phyloP scores from a whole-genome alignment of 257 asterid genomes.

The Capsicum baccatum region DNA sequence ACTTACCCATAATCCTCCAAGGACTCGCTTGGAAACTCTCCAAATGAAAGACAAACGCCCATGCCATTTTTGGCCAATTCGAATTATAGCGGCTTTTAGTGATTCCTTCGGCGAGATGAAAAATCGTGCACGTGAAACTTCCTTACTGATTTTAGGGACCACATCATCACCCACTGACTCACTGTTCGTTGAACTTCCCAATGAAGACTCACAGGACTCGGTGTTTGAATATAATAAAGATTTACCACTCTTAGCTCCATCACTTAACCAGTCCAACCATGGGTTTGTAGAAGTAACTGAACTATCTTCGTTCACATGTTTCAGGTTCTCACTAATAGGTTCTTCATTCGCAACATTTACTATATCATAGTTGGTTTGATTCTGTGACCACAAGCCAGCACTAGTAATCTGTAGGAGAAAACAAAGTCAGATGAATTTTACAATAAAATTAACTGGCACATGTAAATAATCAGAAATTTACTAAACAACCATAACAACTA shows the following conservation, averaged over 20 bases:
- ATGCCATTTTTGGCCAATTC: slow-evolving; percentile 81
- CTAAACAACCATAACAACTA: not conserved
- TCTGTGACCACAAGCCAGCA: slow-evolving; percentile 80
- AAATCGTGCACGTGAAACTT: slow-evolving; percentile 62
- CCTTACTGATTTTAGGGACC: slow-evolving; percentile 55
- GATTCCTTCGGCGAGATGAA: slow-evolving; percentile 77
- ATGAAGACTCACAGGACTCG: slow-evolving; percentile 60
- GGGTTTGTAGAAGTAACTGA: slow-evolving; percentile 50
- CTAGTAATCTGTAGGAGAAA: slow-evolving; percentile 75
- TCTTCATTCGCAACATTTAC: slow-evolving; percentile 38
- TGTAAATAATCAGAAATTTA: slow-evolving; percentile 22
- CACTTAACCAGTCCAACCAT: slow-evolving; percentile 76
- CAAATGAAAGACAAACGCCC: slow-evolving; percentile 77
- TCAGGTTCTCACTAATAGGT: slow-evolving; percentile 39
- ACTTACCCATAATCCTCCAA: slow-evolving; percentile 96
- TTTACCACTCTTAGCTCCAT: slow-evolving; percentile 51
- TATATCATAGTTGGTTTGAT: slow-evolving; percentile 47
- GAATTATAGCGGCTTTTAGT: slow-evolving; percentile 74
- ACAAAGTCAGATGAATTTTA: slow-evolving; percentile 21
- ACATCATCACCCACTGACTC: slow-evolving; percentile 56
- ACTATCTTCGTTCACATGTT: slow-evolving; percentile 53
- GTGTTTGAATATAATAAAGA: slow-evolving; percentile 50
- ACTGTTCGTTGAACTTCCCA: slow-evolving; percentile 47
- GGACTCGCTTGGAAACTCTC: slow-evolving; percentile 71
- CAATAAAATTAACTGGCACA: slow-evolving; percentile 23